Evolutionary conservation across 345 rosid species (phyloP).

Genomic region (Hypericum perforatum): DNA sequence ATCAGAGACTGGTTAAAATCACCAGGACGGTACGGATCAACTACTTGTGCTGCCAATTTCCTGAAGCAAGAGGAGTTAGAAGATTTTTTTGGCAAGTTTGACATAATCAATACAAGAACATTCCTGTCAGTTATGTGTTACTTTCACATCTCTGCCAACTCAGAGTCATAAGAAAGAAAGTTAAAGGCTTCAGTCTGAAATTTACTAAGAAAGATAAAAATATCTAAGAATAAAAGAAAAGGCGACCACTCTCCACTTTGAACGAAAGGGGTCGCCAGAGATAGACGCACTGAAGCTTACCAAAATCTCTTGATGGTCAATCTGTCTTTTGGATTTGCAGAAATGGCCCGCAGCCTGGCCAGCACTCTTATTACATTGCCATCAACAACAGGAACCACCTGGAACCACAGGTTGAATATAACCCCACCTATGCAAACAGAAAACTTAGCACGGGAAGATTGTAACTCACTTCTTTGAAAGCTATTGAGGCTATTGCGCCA

Average conservation of each 20-base stretch:
- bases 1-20: conserved; percentile 93
- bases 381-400: conserved; percentile 67
- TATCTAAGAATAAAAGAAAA: conserved; percentile 4
- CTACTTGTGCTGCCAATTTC: conserved; percentile 84
- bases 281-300: conserved; percentile 31
- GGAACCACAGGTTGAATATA: conserved; percentile 14
- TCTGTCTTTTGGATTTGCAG: conserved; percentile 76
- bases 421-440: neutral
- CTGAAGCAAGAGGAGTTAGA: conserved; percentile 27
- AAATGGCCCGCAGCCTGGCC: conserved; percentile 62
- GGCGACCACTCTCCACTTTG: neutral
- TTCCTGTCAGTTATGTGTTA: neutral
- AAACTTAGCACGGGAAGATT: conserved; percentile 15
- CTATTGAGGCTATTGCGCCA: conserved; percentile 67
- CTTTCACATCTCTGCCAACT: neutral
- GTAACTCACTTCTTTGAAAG: conserved; percentile 54
- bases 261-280: too few relatives aligned
- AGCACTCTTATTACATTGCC: conserved; percentile 69
- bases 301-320: conserved; percentile 51
- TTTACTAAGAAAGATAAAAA: neutral
- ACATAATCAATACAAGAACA: neutral
- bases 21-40: conserved; percentile 71
- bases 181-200: neutral
- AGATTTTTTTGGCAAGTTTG: conserved; percentile 6
- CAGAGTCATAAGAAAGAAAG: neutral